Evolutionary conservation across 331 rosid genomes (phyloP), one percentile per base, ranked within the genome.

Genomic region (Acacia pycnantha): DNA sequence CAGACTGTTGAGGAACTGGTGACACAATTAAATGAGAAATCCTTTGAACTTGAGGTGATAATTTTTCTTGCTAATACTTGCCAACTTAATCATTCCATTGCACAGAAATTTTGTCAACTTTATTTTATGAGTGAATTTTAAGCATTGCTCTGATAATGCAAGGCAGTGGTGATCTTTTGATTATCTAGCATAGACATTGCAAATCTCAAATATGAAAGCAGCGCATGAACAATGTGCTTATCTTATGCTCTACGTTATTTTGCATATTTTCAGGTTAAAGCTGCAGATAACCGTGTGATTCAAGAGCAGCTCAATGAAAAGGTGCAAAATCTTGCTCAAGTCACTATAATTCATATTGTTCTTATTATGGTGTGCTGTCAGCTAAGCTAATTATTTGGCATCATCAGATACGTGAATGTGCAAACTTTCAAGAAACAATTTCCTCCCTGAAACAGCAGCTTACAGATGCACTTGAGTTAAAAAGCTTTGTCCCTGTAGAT

Each of bases 21-120:
- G 87, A 82, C 80, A 37, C 98, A 91, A 85, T 84, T 95, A 89
- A 93, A 91, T 76, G 97, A 95, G 91, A 95, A 90, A 86, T 90
- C 99, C 70, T 95, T 95, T 66, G 99, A 95, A 80, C 98, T 93
- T 50, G 99, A 95, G 99, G 99, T 95, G 82, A 92, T 76, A 40
- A 53, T 75, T 86, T 61, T 80, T 64, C 67, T 84, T 77, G 64
- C 72, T 82, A n/a, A 67, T 75, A 21, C 56, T 72, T 81, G 62
- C 76, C 70, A 56, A 29, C 58, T 51, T 51, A 66, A 74, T 70
- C 44, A 65, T 81, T 78, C 61, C 79, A 51, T 68, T 61, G 65
- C 69, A 72, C 81, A 67, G 78, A 37, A 67, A 78, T 79, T 73
- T 19, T 73, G 77, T 68, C 83, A 58, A 69, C 72, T 35, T 59